Percentiles rank a stretch among this genome's conserved stretches.
Evolutionary conservation across 2,329 filamentous ascomycete species (phyloP).

Genomic region (Pezicula rhizophila): DNA sequence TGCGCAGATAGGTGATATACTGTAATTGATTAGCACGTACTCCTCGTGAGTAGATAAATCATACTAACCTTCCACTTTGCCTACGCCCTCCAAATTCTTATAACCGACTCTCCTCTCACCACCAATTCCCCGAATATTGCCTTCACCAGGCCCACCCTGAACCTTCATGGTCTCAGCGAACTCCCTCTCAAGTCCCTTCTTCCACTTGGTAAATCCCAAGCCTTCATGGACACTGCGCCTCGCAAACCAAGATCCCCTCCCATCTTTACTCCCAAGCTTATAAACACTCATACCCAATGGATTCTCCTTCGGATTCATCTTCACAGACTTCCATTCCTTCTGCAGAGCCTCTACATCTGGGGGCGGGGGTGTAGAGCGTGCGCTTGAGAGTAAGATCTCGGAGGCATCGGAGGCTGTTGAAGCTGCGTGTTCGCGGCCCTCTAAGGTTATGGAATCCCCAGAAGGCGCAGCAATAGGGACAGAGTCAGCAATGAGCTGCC

Average conservation of each 20-base stretch:
- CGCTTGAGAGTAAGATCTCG: slow-evolving; percentile 46
- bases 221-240: slow-evolving; percentile 76
- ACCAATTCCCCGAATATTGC: slow-evolving; percentile 78
- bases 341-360: slow-evolving; percentile 55
- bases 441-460: slow-evolving; percentile 37
- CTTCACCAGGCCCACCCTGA: slow-evolving; percentile 62
- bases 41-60: neutral
- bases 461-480: slow-evolving; percentile 54
- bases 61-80: slow-evolving; percentile 54
- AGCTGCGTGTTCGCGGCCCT: slow-evolving; percentile 50
- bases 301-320: slow-evolving; percentile 65
- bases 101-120: slow-evolving; percentile 70
- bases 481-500: slow-evolving; percentile 69
- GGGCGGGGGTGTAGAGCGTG: slow-evolving; percentile 32
- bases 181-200: slow-evolving; percentile 68
- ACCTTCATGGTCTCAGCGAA: slow-evolving; percentile 72
- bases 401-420: slow-evolving; percentile 43
- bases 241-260: slow-evolving; percentile 85
- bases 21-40: slow-evolving; percentile 25
- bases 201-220: slow-evolving; percentile 71
- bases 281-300: slow-evolving; percentile 72
- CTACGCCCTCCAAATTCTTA: slow-evolving; percentile 46
- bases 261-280: slow-evolving; percentile 73
- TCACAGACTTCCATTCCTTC: slow-evolving; percentile 79
- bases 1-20: slow-evolving; percentile 84